Evolutionary conservation across 129 eudicot genomes (phyloP).

Genomic region (Flaveria bidentis): DNA sequence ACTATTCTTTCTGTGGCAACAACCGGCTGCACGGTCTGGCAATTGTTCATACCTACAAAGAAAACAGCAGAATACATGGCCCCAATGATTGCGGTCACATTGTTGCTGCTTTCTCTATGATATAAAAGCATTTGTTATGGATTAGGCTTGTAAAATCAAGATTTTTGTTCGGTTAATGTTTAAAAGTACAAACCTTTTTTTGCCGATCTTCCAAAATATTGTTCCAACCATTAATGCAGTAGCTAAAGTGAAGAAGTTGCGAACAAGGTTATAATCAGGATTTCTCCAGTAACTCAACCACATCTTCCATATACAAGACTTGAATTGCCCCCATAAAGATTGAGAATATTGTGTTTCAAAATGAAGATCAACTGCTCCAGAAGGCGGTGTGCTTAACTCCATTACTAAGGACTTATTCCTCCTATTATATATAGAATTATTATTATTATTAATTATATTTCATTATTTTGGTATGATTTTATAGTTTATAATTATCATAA

Average conservation of each 20-base stretch:
- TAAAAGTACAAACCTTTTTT: constrained; percentile 45
- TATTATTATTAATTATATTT: not conserved
- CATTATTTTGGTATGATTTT: constrained; percentile 1
- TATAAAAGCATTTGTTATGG: not conserved
- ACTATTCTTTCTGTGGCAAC: constrained; percentile 79
- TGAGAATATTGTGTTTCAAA: constrained; percentile 66
- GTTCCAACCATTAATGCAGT: constrained; percentile 74
- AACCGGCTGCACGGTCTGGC: constrained; percentile 73
- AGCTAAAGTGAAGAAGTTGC: constrained; percentile 69
- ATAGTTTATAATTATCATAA: not conserved
- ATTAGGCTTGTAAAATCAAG: not conserved
- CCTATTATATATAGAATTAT: constrained; percentile 31
- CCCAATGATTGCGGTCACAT: constrained; percentile 59
- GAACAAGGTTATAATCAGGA: constrained; percentile 81
- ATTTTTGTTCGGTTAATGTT: not conserved
- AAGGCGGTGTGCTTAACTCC: constrained; percentile 60
- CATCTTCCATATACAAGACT: constrained; percentile 75
- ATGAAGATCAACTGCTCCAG: constrained; percentile 64
- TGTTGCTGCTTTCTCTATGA: constrained; percentile 41
- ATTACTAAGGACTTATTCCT: constrained; percentile 57
- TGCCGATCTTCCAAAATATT: constrained; percentile 77
- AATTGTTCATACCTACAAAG: constrained; percentile 69
- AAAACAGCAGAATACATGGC: constrained; percentile 66
- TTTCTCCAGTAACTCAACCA: constrained; percentile 90
- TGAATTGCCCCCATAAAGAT: constrained; percentile 68